These are phyloP conservation scores for Raffaelea arxii DNA, from an alignment of 2,329 filamentous ascomycete species.

Conservation along the genomic window DNA sequence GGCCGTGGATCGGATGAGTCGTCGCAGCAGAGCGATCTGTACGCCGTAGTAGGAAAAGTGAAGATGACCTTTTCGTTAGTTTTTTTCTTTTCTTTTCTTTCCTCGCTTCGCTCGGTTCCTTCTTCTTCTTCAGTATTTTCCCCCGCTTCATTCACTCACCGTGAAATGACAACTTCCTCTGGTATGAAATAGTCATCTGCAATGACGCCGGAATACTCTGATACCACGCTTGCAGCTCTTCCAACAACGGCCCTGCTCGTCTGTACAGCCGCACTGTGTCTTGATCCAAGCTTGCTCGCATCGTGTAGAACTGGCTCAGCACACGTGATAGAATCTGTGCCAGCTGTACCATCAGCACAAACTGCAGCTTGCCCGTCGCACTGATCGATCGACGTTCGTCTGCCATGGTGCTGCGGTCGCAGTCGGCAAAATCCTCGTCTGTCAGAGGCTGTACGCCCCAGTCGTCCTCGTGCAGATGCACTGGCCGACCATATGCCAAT, in stretches of 20 bases:
- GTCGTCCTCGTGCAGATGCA: conserved; percentile 37
- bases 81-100: too few species aligned
- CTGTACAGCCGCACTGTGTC: conserved; percentile 28
- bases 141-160: too few species aligned
- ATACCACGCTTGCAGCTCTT: conserved; percentile 38
- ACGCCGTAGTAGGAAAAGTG: conserved; percentile 38
- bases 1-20: conserved; percentile 27
- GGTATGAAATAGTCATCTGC: conserved; percentile 31
- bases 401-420: conserved; percentile 4
- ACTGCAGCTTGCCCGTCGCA: conserved; percentile 29
- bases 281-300: conserved; percentile 18
- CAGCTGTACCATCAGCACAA: conserved; percentile 35
- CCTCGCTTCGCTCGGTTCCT: too few species aligned
- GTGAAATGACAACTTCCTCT: conserved; percentile 29
- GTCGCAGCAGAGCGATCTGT: conserved; percentile 34
- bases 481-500: conserved; percentile 41
- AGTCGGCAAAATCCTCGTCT: conserved; percentile 14
- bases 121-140: too few species aligned
- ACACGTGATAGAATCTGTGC: conserved; percentile 36
- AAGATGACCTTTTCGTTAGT: conserved; percentile 21
- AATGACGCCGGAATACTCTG: conserved; percentile 31
- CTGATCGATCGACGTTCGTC: conserved; percentile 21
- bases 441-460: conserved; percentile 31
- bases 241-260: conserved; percentile 36
- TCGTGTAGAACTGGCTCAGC: conserved; percentile 33